Evolutionary conservation across 768 basidiomycete genomes (phyloP), one percentile per base, ranked within the genome.

Genomic region (Peribolospora kevripleyi): DNA sequence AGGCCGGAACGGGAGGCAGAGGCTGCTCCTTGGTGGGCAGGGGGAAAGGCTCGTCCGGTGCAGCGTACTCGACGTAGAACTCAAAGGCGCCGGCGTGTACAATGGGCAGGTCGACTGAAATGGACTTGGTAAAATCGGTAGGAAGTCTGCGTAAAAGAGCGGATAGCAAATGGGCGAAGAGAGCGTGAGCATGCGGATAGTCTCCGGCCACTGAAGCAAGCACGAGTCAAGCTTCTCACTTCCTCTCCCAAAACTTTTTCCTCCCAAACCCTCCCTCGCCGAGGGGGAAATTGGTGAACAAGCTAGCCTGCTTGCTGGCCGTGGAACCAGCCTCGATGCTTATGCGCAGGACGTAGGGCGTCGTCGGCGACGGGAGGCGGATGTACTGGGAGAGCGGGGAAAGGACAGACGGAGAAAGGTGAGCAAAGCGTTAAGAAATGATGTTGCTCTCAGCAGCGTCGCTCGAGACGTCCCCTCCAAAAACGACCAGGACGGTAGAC

Each of bases 271-370:
- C 69, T 42, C 87, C 86, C 4, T 90, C 91, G 61, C 97, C 84
- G 5, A 98, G 74, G 2, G 93, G 93, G 63, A 97, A 95, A 66
- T 97, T 95, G 56, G 88, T 91, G 71, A 81, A 86, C 68, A 98
- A 83, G 1, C 87, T 75, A 52, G 88, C 93, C 62, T 90, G 84
- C 63, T 78, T 80, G 6, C 84, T 77, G 7, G 86, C 85, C 2
- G 85, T 80, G 3, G 88, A 88, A 6, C 93, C 93, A 0, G 91
- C 84, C 50, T 90, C 82, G 51, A 97, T 74, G 14, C 82, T 81
- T 42, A 98, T 82, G 53, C 93, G 80, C 38, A 98, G 71, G 51
- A 97, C 76, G 65, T 97, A 98, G 13, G 71, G 70, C 1, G 48
- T 59, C 64, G 79, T 75, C 36, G 90, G 85, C 8, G 93, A 87